A percentile compares a stretch with the other conserved stretches of the same genome.
phyloP scores from a whole-genome alignment of 1,284 basidiomycete genomes.

The Tranzscheliella williamsii region DNA sequence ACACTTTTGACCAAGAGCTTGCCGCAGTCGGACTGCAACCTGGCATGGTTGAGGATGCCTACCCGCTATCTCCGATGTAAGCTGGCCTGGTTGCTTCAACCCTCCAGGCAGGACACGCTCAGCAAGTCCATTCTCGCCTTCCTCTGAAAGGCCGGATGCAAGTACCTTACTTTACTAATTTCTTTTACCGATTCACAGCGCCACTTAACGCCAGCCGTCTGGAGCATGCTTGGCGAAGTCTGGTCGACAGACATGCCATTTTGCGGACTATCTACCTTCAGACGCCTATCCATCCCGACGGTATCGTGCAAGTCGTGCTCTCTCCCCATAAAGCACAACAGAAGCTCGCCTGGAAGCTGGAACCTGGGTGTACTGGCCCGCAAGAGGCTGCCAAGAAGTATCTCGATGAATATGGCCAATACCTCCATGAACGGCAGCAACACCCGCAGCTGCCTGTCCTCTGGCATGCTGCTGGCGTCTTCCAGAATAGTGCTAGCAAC shows the following conservation, averaged over 20 bases:
- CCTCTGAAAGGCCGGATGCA: no score
- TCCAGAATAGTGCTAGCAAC: not conserved
- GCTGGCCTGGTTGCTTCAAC: conserved; percentile 1
- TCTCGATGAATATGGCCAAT: not conserved
- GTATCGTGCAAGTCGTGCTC: conserved; percentile 2
- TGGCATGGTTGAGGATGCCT: not conserved
- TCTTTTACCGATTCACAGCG: conserved; percentile 1
- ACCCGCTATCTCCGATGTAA: conserved; percentile 1
- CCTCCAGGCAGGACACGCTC: not conserved
- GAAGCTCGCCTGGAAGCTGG: not conserved
- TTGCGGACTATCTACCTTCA: not conserved
- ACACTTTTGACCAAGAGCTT: not conserved
- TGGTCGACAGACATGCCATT: not conserved
- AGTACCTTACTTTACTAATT: conserved; percentile 1
- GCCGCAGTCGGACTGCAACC: not conserved
- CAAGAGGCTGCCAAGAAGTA: not conserved
- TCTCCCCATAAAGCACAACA: not conserved
- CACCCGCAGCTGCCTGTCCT: not conserved
- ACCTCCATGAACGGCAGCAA: not conserved
- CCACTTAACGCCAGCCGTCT: not conserved
- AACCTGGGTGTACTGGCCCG: not conserved
- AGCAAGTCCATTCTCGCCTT: not conserved
- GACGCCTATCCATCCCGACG: not conserved
- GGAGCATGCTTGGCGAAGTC: conserved; percentile 2
- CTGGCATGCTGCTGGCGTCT: conserved; percentile 1